Base-by-base conservation (phyloP, 768 basidiomycete species). In the Amylocystis lapponica region DNA sequence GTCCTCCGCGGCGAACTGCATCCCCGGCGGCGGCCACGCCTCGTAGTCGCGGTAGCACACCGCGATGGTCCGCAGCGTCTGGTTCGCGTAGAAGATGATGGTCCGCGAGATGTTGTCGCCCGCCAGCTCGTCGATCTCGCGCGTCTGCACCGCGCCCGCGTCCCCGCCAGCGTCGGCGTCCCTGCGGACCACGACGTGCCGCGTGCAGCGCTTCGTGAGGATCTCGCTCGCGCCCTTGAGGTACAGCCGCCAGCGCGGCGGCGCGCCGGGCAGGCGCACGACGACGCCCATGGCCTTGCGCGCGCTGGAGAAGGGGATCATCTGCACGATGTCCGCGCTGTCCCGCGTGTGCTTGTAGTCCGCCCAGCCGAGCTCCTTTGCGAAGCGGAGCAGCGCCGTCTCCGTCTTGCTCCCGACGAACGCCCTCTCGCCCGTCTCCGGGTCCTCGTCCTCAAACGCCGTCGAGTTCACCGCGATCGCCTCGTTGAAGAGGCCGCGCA, bases 81-180 rank as follows among this genome's bases (percentile, higher is more conserved):
- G 95, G 63, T 94, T 94, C 55, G 94, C 94, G 62, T 99, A 98
- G 66, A 96, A 95, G 52, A 95, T 94, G 64, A 94, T 97, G 12
- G 95, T 97, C 35, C 89, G 78, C 21, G 74, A 76, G 60, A 97
- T 90, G 59, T 97, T 97, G 56, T 86, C 83, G 46, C 72, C 70
- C 12, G 83, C 79, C 14, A 81, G 66, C 9, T 76, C 68, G 53
- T 80, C 81, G 45, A 96, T 90, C 1, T 62, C 62, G 45, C 59
- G 65, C 2, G 78, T 80, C 58, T 82, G 74, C 33, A 94, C 62
- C 11, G 51, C 58, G 23, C 61, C 52, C 3, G 53, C 48, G 25
- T 54, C 49, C 13, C 41, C 44, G 21, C 55, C 50, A 19, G 32
- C 39, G 20, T 52, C 48, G 1, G 58, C 51, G 59, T 58, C 58